These are phyloP conservation scores for Beauveria sp. DNA, from an alignment of 2,329 filamentous ascomycete genomes.

Conservation along the genomic window DNA sequence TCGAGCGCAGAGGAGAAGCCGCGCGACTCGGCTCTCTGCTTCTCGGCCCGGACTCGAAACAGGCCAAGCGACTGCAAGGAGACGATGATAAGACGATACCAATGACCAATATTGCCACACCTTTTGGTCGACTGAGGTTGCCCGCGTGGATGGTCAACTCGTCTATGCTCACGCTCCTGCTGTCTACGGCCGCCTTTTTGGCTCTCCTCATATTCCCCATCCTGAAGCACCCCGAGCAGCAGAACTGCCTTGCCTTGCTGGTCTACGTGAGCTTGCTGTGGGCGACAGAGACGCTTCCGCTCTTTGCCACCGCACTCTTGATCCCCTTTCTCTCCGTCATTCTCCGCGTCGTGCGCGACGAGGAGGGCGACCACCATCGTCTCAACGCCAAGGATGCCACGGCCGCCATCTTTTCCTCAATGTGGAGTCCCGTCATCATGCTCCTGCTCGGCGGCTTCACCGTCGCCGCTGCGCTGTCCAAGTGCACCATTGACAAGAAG, in stretches of 20 bases:
- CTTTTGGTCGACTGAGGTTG: slow-evolving; percentile 66
- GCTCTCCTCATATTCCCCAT: slow-evolving; percentile 69
- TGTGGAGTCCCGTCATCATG: slow-evolving; percentile 99
- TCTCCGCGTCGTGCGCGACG: slow-evolving; percentile 73
- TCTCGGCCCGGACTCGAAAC: slow-evolving; percentile 66
- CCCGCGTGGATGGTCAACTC: slow-evolving; percentile 79
- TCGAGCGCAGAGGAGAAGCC: slow-evolving; percentile 90
- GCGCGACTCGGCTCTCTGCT: slow-evolving; percentile 83
- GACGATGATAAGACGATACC: slow-evolving; percentile 61
- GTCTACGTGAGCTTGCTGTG: slow-evolving; percentile 90
- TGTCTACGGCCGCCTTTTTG: slow-evolving; percentile 65
- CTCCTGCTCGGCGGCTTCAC: slow-evolving; percentile 92
- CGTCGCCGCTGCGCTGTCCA: slow-evolving; percentile 87
- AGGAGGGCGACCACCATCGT: slow-evolving; percentile 55
- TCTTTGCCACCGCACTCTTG: slow-evolving; percentile 90
- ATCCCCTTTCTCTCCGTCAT: slow-evolving; percentile 91
- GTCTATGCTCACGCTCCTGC: slow-evolving; percentile 69
- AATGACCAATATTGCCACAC: slow-evolving; percentile 67
- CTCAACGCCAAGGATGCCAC: slow-evolving; percentile 77
- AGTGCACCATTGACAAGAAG: slow-evolving; percentile 96
- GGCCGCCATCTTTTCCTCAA: slow-evolving; percentile 78
- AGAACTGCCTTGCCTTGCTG: slow-evolving; percentile 91
- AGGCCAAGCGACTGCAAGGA: slow-evolving; percentile 69
- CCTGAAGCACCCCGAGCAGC: slow-evolving; percentile 81
- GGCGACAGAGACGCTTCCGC: slow-evolving; percentile 94